Base-by-base conservation (phyloP, 2,329 filamentous ascomycete species). In the Ascochyta lentis region DNA sequence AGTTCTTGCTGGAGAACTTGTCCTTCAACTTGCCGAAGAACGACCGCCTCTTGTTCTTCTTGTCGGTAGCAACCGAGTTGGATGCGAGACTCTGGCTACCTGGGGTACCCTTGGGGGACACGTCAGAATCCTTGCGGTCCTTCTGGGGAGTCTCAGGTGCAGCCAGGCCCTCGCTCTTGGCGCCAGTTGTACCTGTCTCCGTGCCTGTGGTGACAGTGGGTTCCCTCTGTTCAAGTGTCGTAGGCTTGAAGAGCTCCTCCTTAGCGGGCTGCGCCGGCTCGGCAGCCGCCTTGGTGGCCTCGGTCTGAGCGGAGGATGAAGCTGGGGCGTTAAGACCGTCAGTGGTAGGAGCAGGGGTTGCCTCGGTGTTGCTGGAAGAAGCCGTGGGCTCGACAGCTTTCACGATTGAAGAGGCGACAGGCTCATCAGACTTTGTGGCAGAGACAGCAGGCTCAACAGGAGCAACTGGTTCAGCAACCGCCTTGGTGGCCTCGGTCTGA, bases 11-110 rank as follows among this genome's bases (percentile, higher is more conserved):
- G 22, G 63, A 64, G 47, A 82, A 69, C 75, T 80, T 80, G 54
- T 80, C 79, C 77, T 81, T 81, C 58, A 82, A 60, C 71, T 77
- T 79, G 61, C 76, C 76, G 56, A 81, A 81, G 66, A 81, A 74
- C 49, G 76, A 77, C 44, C 75, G 75, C 67, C 79, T 75, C 74
- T 79, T 80, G 70, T 79, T 80, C 69, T 79, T 79, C 75, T 79
- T 78, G 43, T 70, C 65, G 13, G 70, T 65, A 43, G 65, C 63
- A 57, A 49, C 67, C 52, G 66, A 69, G 37, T 29, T 48, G 53
- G 56, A 67, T 31, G 61, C 69, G 46, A 72, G 60, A 54, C 73
- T 78, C 48, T 78, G 66, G 52, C 66, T 68, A 12, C 62, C 75
- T n/a, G 78, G 73, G 7, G 77, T 78, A 24, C 68, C 72, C 63